Evolutionary conservation across 2,329 filamentous ascomycete genomes (phyloP).

Genomic region (Ceratocystis colombiana): DNA sequence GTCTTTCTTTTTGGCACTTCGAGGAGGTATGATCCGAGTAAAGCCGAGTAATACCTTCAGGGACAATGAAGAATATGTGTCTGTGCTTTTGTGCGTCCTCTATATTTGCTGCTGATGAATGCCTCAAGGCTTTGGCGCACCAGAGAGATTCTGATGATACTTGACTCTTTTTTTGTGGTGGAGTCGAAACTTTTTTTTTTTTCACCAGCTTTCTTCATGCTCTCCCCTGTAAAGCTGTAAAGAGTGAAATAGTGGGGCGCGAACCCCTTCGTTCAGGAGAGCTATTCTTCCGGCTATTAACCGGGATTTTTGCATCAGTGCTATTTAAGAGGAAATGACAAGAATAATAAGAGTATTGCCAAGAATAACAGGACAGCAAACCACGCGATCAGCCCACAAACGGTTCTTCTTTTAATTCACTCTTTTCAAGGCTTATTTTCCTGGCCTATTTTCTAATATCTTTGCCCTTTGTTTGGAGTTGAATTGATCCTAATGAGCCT

Average conservation of each 20-base stretch:
- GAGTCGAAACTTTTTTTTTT: constrained; percentile 6
- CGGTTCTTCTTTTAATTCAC: no score
- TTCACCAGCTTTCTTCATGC: not conserved
- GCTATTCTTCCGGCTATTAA: not conserved
- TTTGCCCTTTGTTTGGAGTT: no score
- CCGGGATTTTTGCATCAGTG: not conserved
- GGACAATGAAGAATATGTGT: not conserved
- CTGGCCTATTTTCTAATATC: no score
- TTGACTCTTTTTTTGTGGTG: not conserved
- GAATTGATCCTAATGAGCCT: no score
- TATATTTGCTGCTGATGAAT: not conserved
- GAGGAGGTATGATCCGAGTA: no score
- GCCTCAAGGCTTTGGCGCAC: not conserved
- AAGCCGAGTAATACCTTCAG: no score
- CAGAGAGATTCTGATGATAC: not conserved
- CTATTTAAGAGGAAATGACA: no score
- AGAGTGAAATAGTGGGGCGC: not conserved
- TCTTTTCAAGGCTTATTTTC: no score
- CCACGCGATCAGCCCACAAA: no score
- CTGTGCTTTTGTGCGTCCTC: not conserved
- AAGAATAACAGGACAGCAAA: no score
- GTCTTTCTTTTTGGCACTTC: not conserved
- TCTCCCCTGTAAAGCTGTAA: not conserved
- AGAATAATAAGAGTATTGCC: no score
- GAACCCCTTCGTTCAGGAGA: not conserved